These are phyloP conservation scores for Hippophae rhamnoides DNA, from an alignment of 306 rosid species.

Conservation along the genomic window DNA sequence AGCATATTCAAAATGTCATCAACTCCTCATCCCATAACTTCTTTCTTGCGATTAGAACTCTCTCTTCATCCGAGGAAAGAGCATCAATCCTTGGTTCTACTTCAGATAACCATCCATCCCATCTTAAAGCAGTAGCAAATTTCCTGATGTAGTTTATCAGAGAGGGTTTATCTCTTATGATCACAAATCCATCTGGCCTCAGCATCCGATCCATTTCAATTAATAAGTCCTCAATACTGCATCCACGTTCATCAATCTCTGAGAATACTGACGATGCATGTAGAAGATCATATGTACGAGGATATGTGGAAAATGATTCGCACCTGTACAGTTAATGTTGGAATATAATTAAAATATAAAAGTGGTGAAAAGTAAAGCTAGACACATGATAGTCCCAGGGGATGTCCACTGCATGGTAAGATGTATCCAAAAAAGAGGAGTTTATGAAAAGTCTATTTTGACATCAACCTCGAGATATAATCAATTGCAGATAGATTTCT, in stretches of 20 bases:
- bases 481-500: too few species aligned
- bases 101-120: constrained; percentile 60
- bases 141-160: constrained; percentile 35
- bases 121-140: constrained; percentile 36
- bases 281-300: constrained; percentile 57
- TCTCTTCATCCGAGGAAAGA: constrained; percentile 37
- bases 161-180: constrained; percentile 46
- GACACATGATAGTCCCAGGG: too few species aligned
- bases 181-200: constrained; percentile 52
- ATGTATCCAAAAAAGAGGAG: neutral
- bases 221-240: constrained; percentile 41
- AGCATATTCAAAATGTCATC: constrained; percentile 17
- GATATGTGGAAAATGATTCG: constrained; percentile 60
- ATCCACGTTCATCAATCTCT: constrained; percentile 36
- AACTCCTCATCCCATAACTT: constrained; percentile 30
- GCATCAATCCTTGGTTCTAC: constrained; percentile 45
- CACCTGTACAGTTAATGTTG: constrained; percentile 29
- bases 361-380: constrained; percentile 1
- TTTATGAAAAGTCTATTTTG: too few species aligned
- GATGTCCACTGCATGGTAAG: neutral
- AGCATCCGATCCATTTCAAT: constrained; percentile 58
- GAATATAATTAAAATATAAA: neutral
- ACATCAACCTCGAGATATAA: too few species aligned
- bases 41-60: constrained; percentile 52
- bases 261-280: constrained; percentile 57